Conservation (phyloP, 1,139 yeast genomes). For the Suhomyces coccinellae region DNA sequence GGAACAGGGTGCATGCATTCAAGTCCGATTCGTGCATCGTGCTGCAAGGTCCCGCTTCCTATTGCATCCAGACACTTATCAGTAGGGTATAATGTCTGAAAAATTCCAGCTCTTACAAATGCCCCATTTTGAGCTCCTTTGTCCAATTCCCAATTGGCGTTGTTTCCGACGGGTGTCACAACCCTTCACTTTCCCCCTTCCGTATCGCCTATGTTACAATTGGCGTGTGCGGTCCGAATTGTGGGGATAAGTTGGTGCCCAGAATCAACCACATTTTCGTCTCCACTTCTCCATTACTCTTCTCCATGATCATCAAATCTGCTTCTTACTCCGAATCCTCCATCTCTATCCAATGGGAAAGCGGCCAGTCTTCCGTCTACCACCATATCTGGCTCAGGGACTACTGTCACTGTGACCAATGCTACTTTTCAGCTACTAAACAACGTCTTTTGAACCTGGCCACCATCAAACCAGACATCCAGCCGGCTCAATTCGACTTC, state of each 20-base stretch:
- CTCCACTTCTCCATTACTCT: neutral
- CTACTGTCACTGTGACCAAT: conserved; percentile 62
- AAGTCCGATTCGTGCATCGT: too few species aligned
- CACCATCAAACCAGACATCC: conserved; percentile 48
- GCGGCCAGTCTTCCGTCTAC: conserved; percentile 20
- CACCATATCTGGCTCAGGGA: conserved; percentile 72
- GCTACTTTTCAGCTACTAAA: conserved; percentile 61
- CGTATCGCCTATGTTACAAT: neutral
- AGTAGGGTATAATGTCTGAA: neutral
- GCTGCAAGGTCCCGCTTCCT: neutral
- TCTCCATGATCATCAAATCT: conserved; percentile 7
- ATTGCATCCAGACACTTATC: neutral
- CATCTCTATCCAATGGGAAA: conserved; percentile 15
- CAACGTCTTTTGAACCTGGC: conserved; percentile 67
- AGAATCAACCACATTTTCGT: neutral
- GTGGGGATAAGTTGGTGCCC: neutral
- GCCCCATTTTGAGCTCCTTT: neutral
- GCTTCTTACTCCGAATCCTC: conserved; percentile 3
- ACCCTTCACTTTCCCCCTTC: neutral
- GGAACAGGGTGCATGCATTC: neutral
- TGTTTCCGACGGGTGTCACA: neutral
- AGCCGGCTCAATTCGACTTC: conserved; percentile 26
- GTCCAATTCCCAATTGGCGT: neutral
- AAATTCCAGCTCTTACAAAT: neutral
- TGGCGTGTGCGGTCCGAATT: neutral